Evolutionary conservation across 345 rosid species (phyloP), one percentile per base, ranked within the genome.

Genomic region (Syzygium jambos): DNA sequence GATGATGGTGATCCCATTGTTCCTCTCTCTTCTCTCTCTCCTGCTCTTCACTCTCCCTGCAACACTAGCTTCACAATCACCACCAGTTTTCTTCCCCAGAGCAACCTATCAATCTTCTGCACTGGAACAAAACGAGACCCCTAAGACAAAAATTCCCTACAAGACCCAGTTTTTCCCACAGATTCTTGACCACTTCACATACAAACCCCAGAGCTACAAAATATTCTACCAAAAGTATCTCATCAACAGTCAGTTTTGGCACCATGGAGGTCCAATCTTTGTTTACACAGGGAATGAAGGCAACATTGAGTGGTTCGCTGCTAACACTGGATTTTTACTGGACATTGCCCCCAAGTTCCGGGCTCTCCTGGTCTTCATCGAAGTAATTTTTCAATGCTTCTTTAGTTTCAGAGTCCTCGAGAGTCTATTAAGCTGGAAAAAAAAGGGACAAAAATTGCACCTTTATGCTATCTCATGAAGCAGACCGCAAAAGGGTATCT

Each of bases 261-360:
- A 87, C 41, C 92, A 51, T 89, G 96, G 91, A 61, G 94, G 91
- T 19, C 97, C 97, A 5, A 92, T 94, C 90, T 95, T 95, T 30
- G 98, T 94, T 63, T 96, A 95, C 91, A 94, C 96, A 16, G 98
- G 96, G 17, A 95, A 95, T 89, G 98, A 96, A 93, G 98, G 96
- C 82, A 91, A 94, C 89, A 94, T 96, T 55, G 98, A 95, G 52
- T 96, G 98, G 96, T 94, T 94, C 92, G 96, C 97, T 87, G 89
- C 93, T 63, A 96, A 96, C 88, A 91, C 95, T n/a, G 98, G 98
- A 38, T 95, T 96, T 91, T 86, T 96, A 93, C 92, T 90, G 4
- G 98, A 96, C 89, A 93, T 93, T 92, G 97, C 98, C 91, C 98
- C 98, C 88, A 94, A 91, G 92, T 96, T 96, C 92, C 63, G 55